Conservation (phyloP, 306 rosid genomes). For the Senna siamea region DNA sequence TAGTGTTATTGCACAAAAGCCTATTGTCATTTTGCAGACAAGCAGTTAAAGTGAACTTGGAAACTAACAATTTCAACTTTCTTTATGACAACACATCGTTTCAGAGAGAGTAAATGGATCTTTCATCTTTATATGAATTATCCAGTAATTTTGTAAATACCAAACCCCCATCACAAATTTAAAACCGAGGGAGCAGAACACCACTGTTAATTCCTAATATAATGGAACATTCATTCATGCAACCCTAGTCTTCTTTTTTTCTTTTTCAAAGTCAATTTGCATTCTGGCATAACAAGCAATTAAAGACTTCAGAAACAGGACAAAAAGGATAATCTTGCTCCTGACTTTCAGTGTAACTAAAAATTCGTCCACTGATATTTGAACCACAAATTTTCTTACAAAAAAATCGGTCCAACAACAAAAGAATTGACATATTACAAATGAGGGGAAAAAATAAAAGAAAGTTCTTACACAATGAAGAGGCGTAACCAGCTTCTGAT, state of each 20-base stretch:
- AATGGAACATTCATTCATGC: too few species aligned
- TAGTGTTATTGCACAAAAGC: conserved; percentile 1
- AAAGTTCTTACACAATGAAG: conserved; percentile 41
- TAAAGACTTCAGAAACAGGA: conserved; percentile 7
- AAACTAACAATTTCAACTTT: conserved; percentile 3
- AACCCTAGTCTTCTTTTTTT: too few species aligned
- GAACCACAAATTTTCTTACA: conserved; percentile 62
- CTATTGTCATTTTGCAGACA: conserved; percentile 16
- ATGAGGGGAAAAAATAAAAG: conserved; percentile 35
- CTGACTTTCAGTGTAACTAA: conserved; percentile 27
- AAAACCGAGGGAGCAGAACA: too few species aligned
- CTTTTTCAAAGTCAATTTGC: background rate
- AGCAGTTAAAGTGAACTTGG: conserved; percentile 13
- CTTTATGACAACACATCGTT: background rate
- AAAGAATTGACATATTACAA: conserved; percentile 54
- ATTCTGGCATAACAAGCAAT: conserved; percentile 21
- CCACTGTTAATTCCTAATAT: too few species aligned
- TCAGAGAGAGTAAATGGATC: background rate
- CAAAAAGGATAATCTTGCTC: conserved; percentile 20
- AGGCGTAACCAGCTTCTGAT: conserved; percentile 30
- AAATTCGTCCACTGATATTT: conserved; percentile 33
- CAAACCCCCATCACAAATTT: too few species aligned
- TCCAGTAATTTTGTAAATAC: conserved; percentile 18
- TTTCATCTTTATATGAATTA: background rate
- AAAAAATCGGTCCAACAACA: conserved; percentile 63